A percentile compares a stretch with the other conserved stretches of the same genome.
Conservation (phyloP, 805 yeast species). For the Suhomyces sp. region DNA sequence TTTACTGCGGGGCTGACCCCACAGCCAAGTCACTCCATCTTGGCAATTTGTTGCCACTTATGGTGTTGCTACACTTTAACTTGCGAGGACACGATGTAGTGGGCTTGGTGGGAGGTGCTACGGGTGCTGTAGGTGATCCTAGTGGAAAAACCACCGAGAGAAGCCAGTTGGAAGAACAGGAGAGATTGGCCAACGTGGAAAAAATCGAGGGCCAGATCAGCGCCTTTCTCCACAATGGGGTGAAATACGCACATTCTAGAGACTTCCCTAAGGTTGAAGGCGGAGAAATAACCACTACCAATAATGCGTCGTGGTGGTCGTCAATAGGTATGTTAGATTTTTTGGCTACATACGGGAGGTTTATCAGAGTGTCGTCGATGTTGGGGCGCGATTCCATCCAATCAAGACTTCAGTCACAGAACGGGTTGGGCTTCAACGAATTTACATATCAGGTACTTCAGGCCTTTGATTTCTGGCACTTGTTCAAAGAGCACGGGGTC, state of each 20-base stretch:
- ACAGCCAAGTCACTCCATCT: constrained; percentile 85
- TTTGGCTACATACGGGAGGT: constrained; percentile 69
- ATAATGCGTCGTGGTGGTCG: constrained; percentile 87
- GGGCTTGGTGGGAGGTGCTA: constrained; percentile 90
- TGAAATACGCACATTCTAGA: constrained; percentile 56
- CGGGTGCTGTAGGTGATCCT: constrained; percentile 96
- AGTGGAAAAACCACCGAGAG: constrained; percentile 86
- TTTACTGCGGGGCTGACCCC: constrained; percentile 97
- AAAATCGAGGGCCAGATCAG: constrained; percentile 61
- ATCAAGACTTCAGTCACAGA: constrained; percentile 61
- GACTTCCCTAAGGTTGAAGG: constrained; percentile 25
- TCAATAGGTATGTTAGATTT: constrained; percentile 73
- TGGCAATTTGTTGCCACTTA: constrained; percentile 85
- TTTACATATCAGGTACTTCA: constrained; percentile 90
- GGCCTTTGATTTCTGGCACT: constrained; percentile 89
- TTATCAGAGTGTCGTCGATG: constrained; percentile 83
- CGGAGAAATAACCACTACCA: constrained; percentile 47
- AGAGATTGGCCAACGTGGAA: constrained; percentile 53
- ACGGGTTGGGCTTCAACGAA: constrained; percentile 90
- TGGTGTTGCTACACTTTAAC: constrained; percentile 80
- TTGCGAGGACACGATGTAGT: constrained; percentile 82
- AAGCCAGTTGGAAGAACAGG: constrained; percentile 48
- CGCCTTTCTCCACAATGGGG: constrained; percentile 59
- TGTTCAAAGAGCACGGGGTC: constrained; percentile 58
- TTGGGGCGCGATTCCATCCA: constrained; percentile 84